phyloP scores from a whole-genome alignment of 2,329 filamentous ascomycete genomes.

The Fusarium pseudoanthophilum region DNA sequence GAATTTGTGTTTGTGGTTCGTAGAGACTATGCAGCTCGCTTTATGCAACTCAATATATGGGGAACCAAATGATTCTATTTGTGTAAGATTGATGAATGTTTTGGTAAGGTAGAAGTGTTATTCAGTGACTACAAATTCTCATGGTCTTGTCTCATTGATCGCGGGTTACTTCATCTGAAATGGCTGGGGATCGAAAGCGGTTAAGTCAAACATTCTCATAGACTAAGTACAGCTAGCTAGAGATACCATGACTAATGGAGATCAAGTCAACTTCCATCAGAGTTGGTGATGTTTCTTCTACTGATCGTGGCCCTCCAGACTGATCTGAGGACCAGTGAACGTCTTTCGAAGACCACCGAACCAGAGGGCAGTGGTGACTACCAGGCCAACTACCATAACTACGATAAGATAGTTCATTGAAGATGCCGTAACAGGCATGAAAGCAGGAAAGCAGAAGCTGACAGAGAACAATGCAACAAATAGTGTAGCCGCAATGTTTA shows the following conservation, averaged over 20 bases:
- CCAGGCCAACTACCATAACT: conserved; percentile 38
- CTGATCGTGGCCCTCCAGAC: conserved; percentile 8
- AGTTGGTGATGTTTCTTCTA: background rate
- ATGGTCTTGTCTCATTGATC: background rate
- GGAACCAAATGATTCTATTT: fast-evolving
- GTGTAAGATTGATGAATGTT: fast-evolving
- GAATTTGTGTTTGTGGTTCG: background rate
- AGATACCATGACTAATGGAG: fast-evolving
- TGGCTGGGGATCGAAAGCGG: fast-evolving
- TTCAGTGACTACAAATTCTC: too few species aligned
- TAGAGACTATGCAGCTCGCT: fast-evolving
- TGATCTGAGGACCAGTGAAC: conserved; percentile 35
- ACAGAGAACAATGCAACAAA: conserved; percentile 41
- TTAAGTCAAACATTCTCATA: background rate
- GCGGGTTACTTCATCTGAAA: background rate
- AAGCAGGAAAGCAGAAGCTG: conserved; percentile 40
- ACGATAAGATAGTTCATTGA: conserved; percentile 45
- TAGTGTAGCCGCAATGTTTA: conserved; percentile 34
- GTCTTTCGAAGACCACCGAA: conserved; percentile 33
- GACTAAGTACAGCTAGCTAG: background rate
- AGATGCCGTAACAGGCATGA: conserved; percentile 26
- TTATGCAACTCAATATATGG: background rate
- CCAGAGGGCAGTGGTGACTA: conserved; percentile 34
- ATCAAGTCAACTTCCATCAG: background rate
- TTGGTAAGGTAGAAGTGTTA: fast-evolving